phyloP scores from a whole-genome alignment of 139 green algal species.

The Chlamydomonas incerta region DNA sequence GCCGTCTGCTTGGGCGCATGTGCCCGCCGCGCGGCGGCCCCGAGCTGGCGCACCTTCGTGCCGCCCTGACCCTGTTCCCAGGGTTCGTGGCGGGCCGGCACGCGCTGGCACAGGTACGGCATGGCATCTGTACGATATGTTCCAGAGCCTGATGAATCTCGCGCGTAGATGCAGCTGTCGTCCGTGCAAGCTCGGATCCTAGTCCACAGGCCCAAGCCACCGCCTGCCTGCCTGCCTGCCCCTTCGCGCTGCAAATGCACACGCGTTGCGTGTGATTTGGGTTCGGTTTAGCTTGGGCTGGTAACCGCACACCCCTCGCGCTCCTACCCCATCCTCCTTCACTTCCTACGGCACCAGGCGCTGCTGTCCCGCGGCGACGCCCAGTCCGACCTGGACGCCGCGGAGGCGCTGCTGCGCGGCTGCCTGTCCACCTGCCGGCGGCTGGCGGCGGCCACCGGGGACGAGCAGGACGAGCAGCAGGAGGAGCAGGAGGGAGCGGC shows the following conservation, averaged over 20 bases:
- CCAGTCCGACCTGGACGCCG: not conserved
- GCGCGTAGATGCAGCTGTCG: too few relatives aligned
- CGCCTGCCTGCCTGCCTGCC: too few relatives aligned
- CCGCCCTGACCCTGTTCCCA: conserved; percentile 33
- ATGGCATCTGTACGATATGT: too few relatives aligned
- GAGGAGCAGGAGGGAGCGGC: not conserved
- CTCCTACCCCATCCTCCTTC: too few relatives aligned
- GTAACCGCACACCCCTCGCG: too few relatives aligned
- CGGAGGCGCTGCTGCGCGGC: conserved; percentile 22
- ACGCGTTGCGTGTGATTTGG: too few relatives aligned
- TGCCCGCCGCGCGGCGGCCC: not conserved
- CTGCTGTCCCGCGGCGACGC: not conserved
- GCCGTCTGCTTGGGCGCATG: conserved; percentile 16
- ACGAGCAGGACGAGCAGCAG: not conserved
- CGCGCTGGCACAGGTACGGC: conserved; percentile 32
- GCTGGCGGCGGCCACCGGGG: conserved; percentile 7
- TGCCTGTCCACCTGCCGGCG: conserved; percentile 18
- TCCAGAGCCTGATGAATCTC: too few relatives aligned
- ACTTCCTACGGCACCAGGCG: conserved; percentile 5
- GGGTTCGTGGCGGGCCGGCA: conserved; percentile 33
- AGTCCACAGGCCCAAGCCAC: too few relatives aligned
- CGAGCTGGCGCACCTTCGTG: not conserved
- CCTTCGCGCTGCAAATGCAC: too few relatives aligned
- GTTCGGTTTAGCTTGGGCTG: too few relatives aligned
- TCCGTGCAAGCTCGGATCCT: too few relatives aligned